A percentile compares a stretch with the other conserved stretches of the same genome.
Evolutionary conservation across 2,329 filamentous ascomycete species (phyloP).

Genomic region (Lasiodiplodia citricola): DNA sequence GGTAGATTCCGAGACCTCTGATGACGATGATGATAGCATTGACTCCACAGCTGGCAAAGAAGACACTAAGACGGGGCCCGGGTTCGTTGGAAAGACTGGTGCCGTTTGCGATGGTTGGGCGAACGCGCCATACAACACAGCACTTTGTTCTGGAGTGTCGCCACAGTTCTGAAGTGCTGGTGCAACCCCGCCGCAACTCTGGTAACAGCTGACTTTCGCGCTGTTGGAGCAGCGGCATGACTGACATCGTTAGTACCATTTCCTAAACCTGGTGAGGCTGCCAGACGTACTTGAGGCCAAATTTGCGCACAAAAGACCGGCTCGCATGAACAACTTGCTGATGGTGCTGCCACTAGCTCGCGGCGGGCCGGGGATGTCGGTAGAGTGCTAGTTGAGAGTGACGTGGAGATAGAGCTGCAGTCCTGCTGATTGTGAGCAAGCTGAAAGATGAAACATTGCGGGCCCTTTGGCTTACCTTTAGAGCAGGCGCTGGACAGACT

Average conservation of each 20-base stretch:
- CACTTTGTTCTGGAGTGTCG: neutral
- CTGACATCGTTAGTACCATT: neutral
- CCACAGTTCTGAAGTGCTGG: slow-evolving; percentile 8
- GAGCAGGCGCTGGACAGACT: neutral
- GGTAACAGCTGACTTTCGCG: neutral
- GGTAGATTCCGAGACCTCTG: neutral
- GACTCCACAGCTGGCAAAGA: neutral
- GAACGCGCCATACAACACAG: neutral
- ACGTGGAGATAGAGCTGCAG: neutral
- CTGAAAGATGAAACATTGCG: neutral
- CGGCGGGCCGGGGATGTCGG: neutral
- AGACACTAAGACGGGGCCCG: neutral
- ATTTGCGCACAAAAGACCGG: neutral
- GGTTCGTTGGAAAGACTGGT: neutral
- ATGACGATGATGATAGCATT: neutral
- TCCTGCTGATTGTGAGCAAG: neutral
- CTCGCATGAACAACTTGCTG: slow-evolving; percentile 1
- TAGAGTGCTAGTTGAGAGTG: too few relatives aligned
- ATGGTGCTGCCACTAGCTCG: neutral
- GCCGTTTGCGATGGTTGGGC: neutral
- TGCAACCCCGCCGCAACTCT: neutral
- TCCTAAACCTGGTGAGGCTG: too few relatives aligned
- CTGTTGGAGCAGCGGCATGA: slow-evolving; percentile 10
- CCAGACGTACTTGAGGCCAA: slow-evolving; percentile 8
- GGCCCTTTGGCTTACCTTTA: neutral